Evolutionary conservation across 208 protist genomes (phyloP).

Genomic region (Leishmania martiniquensis): DNA sequence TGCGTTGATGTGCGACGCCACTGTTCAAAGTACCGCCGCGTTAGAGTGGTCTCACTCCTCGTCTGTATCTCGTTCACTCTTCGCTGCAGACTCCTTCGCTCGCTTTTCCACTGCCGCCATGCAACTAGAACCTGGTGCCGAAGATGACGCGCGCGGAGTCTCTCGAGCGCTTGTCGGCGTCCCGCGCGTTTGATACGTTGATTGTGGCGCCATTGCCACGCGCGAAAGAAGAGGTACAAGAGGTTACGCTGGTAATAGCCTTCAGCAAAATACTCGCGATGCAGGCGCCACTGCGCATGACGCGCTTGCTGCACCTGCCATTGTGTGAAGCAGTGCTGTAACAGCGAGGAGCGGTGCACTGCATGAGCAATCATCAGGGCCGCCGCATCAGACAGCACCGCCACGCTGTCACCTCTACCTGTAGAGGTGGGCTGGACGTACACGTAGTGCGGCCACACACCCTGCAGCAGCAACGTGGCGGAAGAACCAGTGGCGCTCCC

Average conservation of each 20-base stretch:
- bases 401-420: neutral
- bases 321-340: conserved; percentile 18
- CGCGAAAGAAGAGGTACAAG: conserved; percentile 58
- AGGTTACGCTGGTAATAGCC: conserved; percentile 40
- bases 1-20: conserved; percentile 8
- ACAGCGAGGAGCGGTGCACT: conserved; percentile 31
- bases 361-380: conserved; percentile 46
- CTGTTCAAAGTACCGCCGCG: neutral
- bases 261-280: conserved; percentile 30
- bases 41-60: neutral
- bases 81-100: neutral
- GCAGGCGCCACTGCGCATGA: conserved; percentile 11
- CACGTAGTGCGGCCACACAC: conserved; percentile 18
- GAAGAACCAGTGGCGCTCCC: neutral
- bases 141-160: conserved; percentile 3
- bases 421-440: neutral
- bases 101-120: conserved; percentile 11
- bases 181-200: neutral
- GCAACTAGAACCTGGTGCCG: neutral
- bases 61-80: neutral
- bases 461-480: neutral
- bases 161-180: neutral
- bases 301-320: conserved; percentile 24
- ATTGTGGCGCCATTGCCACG: conserved; percentile 61
- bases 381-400: conserved; percentile 26